Evolutionary conservation across 2,329 filamentous ascomycete genomes (phyloP), one percentile per base, ranked within the genome.

Genomic region (Magnaporthiopsis incrustans): DNA sequence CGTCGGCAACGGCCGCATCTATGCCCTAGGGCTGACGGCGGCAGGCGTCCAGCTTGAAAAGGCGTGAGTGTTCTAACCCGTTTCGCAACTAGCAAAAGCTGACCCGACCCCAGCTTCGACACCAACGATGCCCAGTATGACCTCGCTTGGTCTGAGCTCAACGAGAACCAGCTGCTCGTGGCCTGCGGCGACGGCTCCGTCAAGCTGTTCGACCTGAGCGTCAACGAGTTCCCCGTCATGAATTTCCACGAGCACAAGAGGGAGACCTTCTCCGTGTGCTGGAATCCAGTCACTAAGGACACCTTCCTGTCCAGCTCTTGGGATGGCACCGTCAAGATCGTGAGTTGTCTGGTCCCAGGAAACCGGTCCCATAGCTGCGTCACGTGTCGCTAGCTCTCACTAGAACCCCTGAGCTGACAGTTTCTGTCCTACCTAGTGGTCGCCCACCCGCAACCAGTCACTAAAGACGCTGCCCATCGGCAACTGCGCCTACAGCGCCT

Each of bases 91-190:
- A 53, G 22, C 60, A 25, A 18, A 53, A 33, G 18, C 59, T 18
- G 11, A 25, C 64, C 57, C 67, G 61, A n/a, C 60, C 69, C 22
- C 65, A 94, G 90, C 73, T 99, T 94, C 79, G 94, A 97, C 73
- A 99, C 95, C 14, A 96, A 98, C 79, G 95, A 99, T 76, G 91
- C 93, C 59, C 89, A 98, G 68, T 99, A 96, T 77, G 95, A 99
- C 77, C 82, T 95, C 63, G 85, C 93, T 32, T 98, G 95, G 92
- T 97, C 92, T 25, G 95, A 99, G 79, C 86, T 92, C 69, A 93
- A 99, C 79, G 94, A 97, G 79, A 96, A 95, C 77, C 95, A 99
- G 78, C 81, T 97, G 62, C 84, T 96, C 26, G 89, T 89, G 1
- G 93, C 92, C 0, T 93, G 91, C 69, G 95, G 95, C 68, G 95